These are phyloP conservation scores for Nakazawaea wyomingensis DNA, from an alignment of 805 yeast species.

Conservation along the genomic window DNA sequence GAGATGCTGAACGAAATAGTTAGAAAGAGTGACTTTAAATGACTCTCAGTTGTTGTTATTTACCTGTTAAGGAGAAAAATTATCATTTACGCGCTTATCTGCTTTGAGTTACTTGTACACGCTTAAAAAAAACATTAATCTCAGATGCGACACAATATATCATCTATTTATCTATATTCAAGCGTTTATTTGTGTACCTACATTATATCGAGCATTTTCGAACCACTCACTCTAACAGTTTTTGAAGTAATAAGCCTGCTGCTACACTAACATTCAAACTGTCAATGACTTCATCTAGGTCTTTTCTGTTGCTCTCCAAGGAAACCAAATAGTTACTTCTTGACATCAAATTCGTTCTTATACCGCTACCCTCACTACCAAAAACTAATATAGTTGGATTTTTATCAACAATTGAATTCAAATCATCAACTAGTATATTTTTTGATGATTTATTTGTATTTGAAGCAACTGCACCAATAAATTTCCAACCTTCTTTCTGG, in stretches of 20 bases:
- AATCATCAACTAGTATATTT: slow-evolving; percentile 28
- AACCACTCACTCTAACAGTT: slow-evolving; percentile 10
- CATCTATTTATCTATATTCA: too few species aligned
- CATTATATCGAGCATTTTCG: too few species aligned
- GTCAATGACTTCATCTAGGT: slow-evolving; percentile 44
- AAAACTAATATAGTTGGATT: slow-evolving; percentile 67
- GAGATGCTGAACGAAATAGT: too few species aligned
- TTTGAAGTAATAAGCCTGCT: slow-evolving; percentile 56
- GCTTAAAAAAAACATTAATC: too few species aligned
- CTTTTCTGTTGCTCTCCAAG: slow-evolving; percentile 24
- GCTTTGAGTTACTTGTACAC: background rate
- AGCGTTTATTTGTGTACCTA: too few species aligned
- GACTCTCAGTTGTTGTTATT: too few species aligned
- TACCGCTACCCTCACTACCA: slow-evolving; percentile 85
- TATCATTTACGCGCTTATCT: too few species aligned
- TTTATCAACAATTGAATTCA: slow-evolving; percentile 36
- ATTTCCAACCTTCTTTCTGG: slow-evolving; percentile 60
- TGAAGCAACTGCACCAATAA: slow-evolving; percentile 55
- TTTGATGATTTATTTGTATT: slow-evolving; percentile 23
- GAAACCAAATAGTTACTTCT: slow-evolving; percentile 50
- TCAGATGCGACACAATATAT: too few species aligned
- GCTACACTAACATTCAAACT: slow-evolving; percentile 91
- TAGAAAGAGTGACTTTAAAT: too few species aligned
- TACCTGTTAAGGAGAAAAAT: too few species aligned
- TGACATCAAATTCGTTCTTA: slow-evolving; percentile 58